Conservation (phyloP, 2,329 filamentous ascomycete genomes). For the Cyanodermella asteris region DNA sequence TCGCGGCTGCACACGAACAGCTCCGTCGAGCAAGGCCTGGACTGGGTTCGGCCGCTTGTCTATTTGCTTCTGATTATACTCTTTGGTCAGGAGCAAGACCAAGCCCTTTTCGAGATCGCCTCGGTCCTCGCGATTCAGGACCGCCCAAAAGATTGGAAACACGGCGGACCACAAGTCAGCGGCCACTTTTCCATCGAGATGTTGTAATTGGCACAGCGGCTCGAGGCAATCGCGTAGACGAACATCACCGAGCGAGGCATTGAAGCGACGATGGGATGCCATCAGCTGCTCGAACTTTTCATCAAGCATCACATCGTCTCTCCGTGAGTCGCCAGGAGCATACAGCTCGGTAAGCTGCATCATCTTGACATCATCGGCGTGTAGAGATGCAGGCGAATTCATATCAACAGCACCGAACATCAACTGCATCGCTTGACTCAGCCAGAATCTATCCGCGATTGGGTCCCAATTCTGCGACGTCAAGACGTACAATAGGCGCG, state of each 20-base stretch:
- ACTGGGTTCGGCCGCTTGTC: constrained; percentile 92
- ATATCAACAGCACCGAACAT: constrained; percentile 80
- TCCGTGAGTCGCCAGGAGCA: constrained; percentile 43
- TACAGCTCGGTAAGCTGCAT: constrained; percentile 54
- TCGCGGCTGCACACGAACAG: constrained; percentile 60
- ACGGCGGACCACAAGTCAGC: constrained; percentile 78
- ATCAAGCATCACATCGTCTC: constrained; percentile 49
- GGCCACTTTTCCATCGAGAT: constrained; percentile 60
- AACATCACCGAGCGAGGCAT: constrained; percentile 62
- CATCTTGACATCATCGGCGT: constrained; percentile 64
- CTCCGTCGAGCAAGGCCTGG: constrained; percentile 73
- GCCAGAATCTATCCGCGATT: constrained; percentile 84
- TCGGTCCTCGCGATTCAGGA: constrained; percentile 67
- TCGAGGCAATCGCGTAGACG: constrained; percentile 76
- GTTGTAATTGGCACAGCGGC: constrained; percentile 76
- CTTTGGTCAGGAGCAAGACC: constrained; percentile 76
- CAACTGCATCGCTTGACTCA: constrained; percentile 83
- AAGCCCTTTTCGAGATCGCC: constrained; percentile 77
- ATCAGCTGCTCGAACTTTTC: constrained; percentile 65
- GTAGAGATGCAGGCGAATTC: constrained; percentile 54
- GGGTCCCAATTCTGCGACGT: constrained; percentile 94
- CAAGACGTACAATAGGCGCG: constrained; percentile 72
- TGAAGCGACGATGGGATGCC: constrained; percentile 58
- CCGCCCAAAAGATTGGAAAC: constrained; percentile 88
- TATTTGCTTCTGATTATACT: constrained; percentile 84